Evolutionary conservation across 768 basidiomycete species (phyloP).

Genomic region (Suillus hirtellus): DNA sequence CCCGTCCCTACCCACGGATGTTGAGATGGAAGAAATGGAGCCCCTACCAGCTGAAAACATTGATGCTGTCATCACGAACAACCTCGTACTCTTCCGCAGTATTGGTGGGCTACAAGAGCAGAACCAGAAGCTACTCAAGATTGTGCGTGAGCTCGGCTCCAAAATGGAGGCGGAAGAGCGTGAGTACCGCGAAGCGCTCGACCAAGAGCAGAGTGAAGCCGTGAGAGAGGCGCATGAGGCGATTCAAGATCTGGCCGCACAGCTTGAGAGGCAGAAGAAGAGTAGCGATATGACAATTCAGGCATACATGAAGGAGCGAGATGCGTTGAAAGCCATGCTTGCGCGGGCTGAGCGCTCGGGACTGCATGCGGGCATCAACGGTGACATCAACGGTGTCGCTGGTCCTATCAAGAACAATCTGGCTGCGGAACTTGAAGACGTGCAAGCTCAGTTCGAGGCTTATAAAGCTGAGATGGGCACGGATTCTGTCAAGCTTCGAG

Average conservation of each 20-base stretch:
- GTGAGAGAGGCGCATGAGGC: slow-evolving; percentile 87
- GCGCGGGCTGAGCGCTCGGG: slow-evolving; percentile 45
- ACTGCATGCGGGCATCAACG: slow-evolving; percentile 28
- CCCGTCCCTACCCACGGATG: slow-evolving; percentile 75
- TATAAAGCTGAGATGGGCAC: slow-evolving; percentile 80
- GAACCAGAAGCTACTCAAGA: slow-evolving; percentile 84
- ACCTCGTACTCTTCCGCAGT: slow-evolving; percentile 84
- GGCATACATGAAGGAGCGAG: slow-evolving; percentile 85
- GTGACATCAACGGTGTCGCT: slow-evolving; percentile 31
- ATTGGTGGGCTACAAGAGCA: slow-evolving; percentile 83
- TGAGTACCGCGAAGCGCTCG: slow-evolving; percentile 68
- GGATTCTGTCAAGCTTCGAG: slow-evolving; percentile 71
- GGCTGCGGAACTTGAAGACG: slow-evolving; percentile 64
- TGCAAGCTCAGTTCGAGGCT: slow-evolving; percentile 78
- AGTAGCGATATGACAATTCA: slow-evolving; percentile 69
- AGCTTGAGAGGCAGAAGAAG: slow-evolving; percentile 79
- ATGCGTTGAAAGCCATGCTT: slow-evolving; percentile 78
- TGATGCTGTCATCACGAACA: slow-evolving; percentile 81
- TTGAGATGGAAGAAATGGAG: slow-evolving; percentile 52
- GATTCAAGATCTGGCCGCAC: slow-evolving; percentile 73
- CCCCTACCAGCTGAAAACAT: slow-evolving; percentile 54
- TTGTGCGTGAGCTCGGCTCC: slow-evolving; percentile 78
- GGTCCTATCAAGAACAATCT: slow-evolving; percentile 38
- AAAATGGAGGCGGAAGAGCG: slow-evolving; percentile 86
- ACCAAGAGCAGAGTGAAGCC: slow-evolving; percentile 75